Conservation (phyloP, 208 protist genomes). For the Crithidia bombi region DNA sequence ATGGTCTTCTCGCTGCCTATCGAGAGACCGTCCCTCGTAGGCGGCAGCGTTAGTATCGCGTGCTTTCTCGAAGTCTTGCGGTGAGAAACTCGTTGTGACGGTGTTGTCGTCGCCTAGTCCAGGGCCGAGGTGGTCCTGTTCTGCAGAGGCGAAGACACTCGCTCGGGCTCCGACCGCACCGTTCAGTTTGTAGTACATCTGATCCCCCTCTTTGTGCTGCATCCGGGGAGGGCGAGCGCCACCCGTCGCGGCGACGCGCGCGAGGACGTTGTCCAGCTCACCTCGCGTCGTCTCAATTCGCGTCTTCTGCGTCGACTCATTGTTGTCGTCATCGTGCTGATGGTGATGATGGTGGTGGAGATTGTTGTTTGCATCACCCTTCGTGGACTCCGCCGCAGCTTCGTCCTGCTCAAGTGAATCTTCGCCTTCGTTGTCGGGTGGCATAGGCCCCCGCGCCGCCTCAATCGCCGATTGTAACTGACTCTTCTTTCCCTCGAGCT, state of each 20-base stretch:
- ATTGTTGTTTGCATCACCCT: background rate
- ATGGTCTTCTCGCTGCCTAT: too few relatives aligned
- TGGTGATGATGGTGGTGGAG: too few relatives aligned
- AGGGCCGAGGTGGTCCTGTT: background rate
- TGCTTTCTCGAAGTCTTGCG: constrained; percentile 11
- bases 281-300: constrained; percentile 21
- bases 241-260: constrained; percentile 24
- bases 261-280: constrained; percentile 37
- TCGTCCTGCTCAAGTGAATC: background rate
- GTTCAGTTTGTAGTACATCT: constrained; percentile 42
- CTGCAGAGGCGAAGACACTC: constrained; percentile 18
- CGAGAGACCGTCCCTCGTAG: background rate
- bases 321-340: constrained; percentile 46
- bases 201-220: constrained; percentile 14
- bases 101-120: background rate
- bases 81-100: constrained; percentile 20
- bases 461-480: constrained; percentile 25
- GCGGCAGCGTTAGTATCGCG: background rate
- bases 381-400: background rate
- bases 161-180: constrained; percentile 28
- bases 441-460: background rate
- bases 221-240: constrained; percentile 16
- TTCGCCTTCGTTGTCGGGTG: background rate
- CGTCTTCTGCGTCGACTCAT: constrained; percentile 38
- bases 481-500: constrained; percentile 42